These are phyloP conservation scores for Nicotiana paniculata DNA, from an alignment of 257 asterid species.

Conservation along the genomic window DNA sequence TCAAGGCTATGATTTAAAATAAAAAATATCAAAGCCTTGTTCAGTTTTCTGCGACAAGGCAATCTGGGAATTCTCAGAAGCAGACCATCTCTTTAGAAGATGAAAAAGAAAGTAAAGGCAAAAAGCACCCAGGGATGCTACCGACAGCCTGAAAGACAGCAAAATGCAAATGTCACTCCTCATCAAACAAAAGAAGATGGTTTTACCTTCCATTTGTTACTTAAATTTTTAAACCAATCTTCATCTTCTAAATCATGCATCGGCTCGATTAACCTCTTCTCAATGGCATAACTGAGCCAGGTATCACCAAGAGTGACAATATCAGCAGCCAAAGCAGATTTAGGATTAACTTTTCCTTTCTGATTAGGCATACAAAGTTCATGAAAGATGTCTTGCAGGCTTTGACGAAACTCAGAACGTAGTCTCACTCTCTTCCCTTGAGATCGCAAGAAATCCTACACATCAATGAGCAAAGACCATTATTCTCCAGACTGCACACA, in stretches of 20 bases:
- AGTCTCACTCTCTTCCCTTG: conserved; percentile 80
- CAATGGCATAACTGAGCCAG: conserved; percentile 76
- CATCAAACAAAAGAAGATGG: not conserved
- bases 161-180: not conserved
- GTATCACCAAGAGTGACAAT: conserved; percentile 77
- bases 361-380: conserved; percentile 51
- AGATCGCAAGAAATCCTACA: conserved; percentile 72
- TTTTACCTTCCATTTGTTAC: conserved; percentile 84
- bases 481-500: not conserved
- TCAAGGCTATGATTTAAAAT: not conserved
- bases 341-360: conserved; percentile 43
- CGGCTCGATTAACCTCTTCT: conserved; percentile 71
- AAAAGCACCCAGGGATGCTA: not conserved
- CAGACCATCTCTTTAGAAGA: not conserved
- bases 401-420: conserved; percentile 61
- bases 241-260: conserved; percentile 55
- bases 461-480: conserved; percentile 1
- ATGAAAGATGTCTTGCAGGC: conserved; percentile 49
- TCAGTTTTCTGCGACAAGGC: not conserved
- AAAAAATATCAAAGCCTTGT: not conserved
- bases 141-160: not conserved
- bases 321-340: conserved; percentile 72
- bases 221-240: conserved; percentile 66
- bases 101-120: not conserved
- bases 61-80: not conserved